Conservation (phyloP, 108 stramenopile genomes). For the Mediolabrus comicus region DNA sequence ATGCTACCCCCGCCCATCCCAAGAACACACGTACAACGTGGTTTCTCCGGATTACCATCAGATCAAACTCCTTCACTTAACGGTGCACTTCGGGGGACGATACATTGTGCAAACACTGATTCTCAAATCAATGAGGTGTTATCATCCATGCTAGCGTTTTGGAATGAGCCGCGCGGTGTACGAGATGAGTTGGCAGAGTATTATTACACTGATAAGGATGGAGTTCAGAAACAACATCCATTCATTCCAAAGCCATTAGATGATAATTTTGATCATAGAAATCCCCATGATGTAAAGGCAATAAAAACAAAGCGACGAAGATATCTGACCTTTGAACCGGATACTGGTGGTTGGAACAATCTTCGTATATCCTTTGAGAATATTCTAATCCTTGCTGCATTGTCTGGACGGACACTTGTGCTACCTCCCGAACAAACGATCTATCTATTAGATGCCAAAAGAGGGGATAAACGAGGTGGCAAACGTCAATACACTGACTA, state of each 20-base stretch:
- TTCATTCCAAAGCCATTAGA: constrained; percentile 25
- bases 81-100: constrained; percentile 54
- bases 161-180: constrained; percentile 72
- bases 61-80: constrained; percentile 59
- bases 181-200: constrained; percentile 44
- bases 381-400: constrained; percentile 72
- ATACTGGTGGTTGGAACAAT: constrained; percentile 82
- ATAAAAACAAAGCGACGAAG: not conserved
- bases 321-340: constrained; percentile 75
- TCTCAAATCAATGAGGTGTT: constrained; percentile 16
- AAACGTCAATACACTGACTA: constrained; percentile 42
- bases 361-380: constrained; percentile 81
- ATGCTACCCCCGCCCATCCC: constrained; percentile 31
- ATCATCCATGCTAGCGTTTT: constrained; percentile 58
- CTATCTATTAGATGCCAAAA: constrained; percentile 63
- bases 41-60: constrained; percentile 64
- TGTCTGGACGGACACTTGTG: constrained; percentile 81
- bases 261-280: not conserved
- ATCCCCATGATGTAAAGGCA: not conserved
- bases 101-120: constrained; percentile 26
- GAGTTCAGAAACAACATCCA: constrained; percentile 14
- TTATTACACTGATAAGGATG: constrained; percentile 35
- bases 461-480: constrained; percentile 36
- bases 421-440: constrained; percentile 78
- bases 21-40: constrained; percentile 46